Evolutionary conservation across 805 yeast genomes (phyloP).

Genomic region (Hemisphaericaspora nanyangensis): DNA sequence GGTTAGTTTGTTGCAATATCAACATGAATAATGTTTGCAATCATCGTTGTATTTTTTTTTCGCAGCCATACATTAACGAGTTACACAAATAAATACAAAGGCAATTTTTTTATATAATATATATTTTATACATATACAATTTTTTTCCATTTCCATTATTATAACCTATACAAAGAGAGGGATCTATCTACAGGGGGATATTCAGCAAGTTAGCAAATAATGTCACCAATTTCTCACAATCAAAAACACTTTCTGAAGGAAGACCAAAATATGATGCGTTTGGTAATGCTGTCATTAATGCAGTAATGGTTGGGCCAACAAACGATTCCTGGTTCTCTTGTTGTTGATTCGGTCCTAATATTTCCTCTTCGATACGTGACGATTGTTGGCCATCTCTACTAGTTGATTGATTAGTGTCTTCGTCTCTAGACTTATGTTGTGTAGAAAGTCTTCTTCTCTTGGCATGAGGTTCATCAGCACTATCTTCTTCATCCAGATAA

Average conservation of each 20-base stretch:
- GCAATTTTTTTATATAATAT: neutral
- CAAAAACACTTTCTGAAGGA: slow-evolving; percentile 48
- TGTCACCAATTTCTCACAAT: slow-evolving; percentile 49
- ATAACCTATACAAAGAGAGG: no score
- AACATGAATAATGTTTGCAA: neutral
- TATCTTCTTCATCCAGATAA: slow-evolving; percentile 10
- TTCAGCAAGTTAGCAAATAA: slow-evolving; percentile 30
- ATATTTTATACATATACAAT: neutral
- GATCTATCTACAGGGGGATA: slow-evolving; percentile 14
- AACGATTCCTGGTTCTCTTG: slow-evolving; percentile 18
- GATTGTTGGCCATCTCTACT: slow-evolving; percentile 6
- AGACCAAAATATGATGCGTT: slow-evolving; percentile 52
- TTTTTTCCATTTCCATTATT: no score
- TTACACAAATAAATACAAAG: neutral
- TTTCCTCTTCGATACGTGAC: slow-evolving; percentile 3
- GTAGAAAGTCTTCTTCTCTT: slow-evolving; percentile 13
- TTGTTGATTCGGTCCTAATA: slow-evolving; percentile 6
- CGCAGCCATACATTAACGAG: slow-evolving; percentile 4
- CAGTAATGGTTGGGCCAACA: slow-evolving; percentile 32
- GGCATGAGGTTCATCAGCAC: slow-evolving; percentile 11
- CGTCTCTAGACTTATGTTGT: neutral
- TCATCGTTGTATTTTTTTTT: neutral
- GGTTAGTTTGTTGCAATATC: neutral
- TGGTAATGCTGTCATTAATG: slow-evolving; percentile 56
- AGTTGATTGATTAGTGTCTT: slow-evolving; percentile 4